A percentile compares a stretch with the other conserved stretches of the same genome.
phyloP scores from a whole-genome alignment of 345 rosid genomes.

The Linum usitatissimum region DNA sequence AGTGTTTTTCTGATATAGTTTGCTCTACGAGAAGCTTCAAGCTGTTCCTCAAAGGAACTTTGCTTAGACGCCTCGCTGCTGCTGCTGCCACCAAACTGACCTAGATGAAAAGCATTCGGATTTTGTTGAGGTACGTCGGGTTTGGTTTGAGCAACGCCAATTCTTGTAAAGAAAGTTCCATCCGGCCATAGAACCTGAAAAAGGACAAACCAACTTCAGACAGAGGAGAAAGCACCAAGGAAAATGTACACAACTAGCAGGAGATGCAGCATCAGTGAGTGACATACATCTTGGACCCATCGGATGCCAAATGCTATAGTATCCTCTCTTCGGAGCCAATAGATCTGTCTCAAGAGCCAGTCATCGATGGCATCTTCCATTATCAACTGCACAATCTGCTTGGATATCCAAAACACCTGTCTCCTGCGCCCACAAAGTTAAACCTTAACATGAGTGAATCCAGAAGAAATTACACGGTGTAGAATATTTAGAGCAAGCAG shows the following conservation, averaged over 20 bases:
- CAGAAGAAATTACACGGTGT: background rate
- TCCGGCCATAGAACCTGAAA: conserved; percentile 82
- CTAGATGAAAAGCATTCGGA: conserved; percentile 27
- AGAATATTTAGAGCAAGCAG: too few relatives aligned
- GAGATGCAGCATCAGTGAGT: background rate
- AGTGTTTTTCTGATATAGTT: conserved; percentile 68
- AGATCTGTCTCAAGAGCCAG: conserved; percentile 77
- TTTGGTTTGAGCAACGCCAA: conserved; percentile 25
- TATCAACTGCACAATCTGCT: conserved; percentile 81
- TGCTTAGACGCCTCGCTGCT: conserved; percentile 36
- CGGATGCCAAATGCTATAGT: conserved; percentile 64
- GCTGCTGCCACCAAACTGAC: conserved; percentile 42
- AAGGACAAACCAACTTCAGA: conserved; percentile 2
- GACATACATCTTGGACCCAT: conserved; percentile 90
- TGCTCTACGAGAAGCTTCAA: conserved; percentile 86
- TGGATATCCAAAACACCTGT: conserved; percentile 97
- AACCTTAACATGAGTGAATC: background rate
- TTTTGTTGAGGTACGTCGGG: conserved; percentile 25
- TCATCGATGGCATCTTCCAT: conserved; percentile 99
- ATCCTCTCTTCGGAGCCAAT: conserved; percentile 80
- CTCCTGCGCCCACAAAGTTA: conserved; percentile 45
- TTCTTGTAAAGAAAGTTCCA: conserved; percentile 65
- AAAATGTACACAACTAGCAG: background rate
- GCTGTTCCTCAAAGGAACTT: conserved; percentile 65
- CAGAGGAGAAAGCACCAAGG: conserved; percentile 9